phyloP scores from a whole-genome alignment of 176 grass and related monocot species.

The Triticum aestivum region IWGSC_CS_RefSeq_v2.1 NC_057797.1:514098934-514099433 shows the following conservation, averaged over 20 bases:
- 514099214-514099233: background rate
- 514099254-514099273: too few relatives aligned
- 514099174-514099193: too few relatives aligned
- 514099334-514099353: too few relatives aligned
- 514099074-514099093: background rate
- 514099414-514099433: too few relatives aligned
- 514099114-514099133: background rate
- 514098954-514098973: conserved; percentile 77
- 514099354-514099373: too few relatives aligned
- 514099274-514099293: too few relatives aligned
- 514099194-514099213: background rate
- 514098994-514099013: conserved; percentile 96
- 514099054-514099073: background rate
- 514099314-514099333: too few relatives aligned
- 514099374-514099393: rapidly evolving
- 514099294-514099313: too few relatives aligned
- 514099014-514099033: conserved; percentile 75
- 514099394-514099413: too few relatives aligned
- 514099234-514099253: too few relatives aligned
- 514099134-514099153: background rate
- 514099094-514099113: conserved; percentile 10
- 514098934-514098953: conserved; percentile 94
- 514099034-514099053: background rate
- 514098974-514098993: conserved; percentile 96
- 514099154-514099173: background rate